A percentile compares a stretch with the other conserved stretches of the same genome.
phyloP scores from a whole-genome alignment of 371 early-diverging fungal genomes.

The Phascolomyces articulosus region DNA sequence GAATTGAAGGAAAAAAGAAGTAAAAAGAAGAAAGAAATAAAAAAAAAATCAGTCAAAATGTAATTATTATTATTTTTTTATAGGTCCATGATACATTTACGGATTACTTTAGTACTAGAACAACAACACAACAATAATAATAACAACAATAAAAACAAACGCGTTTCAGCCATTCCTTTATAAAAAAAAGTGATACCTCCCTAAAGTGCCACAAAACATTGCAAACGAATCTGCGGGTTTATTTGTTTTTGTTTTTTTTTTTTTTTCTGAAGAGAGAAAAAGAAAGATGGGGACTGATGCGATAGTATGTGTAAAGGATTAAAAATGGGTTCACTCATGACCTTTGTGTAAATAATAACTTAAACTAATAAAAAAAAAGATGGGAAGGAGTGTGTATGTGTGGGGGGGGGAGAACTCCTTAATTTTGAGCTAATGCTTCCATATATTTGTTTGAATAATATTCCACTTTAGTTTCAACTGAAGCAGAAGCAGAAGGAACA shows the following conservation, averaged over 20 bases:
- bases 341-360: too few species aligned
- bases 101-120: background rate
- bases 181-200: background rate
- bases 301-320: too few species aligned
- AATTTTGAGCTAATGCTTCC: background rate
- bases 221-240: constrained; percentile 1
- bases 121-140: background rate
- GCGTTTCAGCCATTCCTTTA: background rate
- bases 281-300: too few species aligned
- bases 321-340: too few species aligned
- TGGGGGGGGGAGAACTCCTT: background rate
- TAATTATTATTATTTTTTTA: constrained; percentile 1
- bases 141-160: background rate
- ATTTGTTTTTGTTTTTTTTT: background rate
- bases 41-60: background rate
- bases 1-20: background rate
- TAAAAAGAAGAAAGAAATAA: background rate
- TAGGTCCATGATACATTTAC: background rate
- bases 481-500: background rate
- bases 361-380: too few species aligned
- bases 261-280: too few species aligned
- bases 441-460: constrained; percentile 16
- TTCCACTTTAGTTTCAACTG: constrained; percentile 7
- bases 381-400: too few species aligned
- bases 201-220: background rate